phyloP scores from a whole-genome alignment of 352 stramenopile genomes.

The Phytopythium chamaehyphon region DNA sequence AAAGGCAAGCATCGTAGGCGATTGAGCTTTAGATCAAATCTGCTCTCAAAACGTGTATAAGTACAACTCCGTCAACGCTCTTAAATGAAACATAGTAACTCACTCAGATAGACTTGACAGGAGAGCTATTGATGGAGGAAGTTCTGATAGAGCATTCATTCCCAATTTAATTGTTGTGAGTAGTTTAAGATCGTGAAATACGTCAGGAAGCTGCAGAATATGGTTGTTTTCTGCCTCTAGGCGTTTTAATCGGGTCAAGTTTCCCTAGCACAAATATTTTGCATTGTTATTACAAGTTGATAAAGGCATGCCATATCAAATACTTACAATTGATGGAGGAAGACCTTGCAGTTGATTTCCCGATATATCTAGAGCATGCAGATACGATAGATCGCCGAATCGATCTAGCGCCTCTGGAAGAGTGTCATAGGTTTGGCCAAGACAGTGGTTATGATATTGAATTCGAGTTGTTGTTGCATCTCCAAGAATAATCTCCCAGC shows the following conservation, averaged over 20 bases:
- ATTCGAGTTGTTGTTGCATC: constrained; percentile 30
- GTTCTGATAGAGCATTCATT: constrained; percentile 50
- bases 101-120: constrained; percentile 53
- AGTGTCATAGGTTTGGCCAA: constrained; percentile 16
- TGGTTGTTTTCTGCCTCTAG: constrained; percentile 74
- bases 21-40: constrained; percentile 72
- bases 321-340: constrained; percentile 55
- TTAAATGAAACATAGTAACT: constrained; percentile 5
- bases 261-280: constrained; percentile 20
- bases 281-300: neutral
- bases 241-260: constrained; percentile 47
- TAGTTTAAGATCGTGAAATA: constrained; percentile 38
- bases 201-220: constrained; percentile 46
- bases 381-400: constrained; percentile 34
- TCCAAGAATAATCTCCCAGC: constrained; percentile 44
- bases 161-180: constrained; percentile 44
- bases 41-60: too few relatives aligned
- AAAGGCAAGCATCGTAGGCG: constrained; percentile 40
- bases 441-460: constrained; percentile 48
- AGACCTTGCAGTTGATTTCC: constrained; percentile 61
- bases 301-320: neutral
- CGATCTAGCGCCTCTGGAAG: constrained; percentile 53
- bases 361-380: constrained; percentile 44
- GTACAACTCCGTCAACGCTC: neutral
- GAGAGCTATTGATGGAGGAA: constrained; percentile 51